Evolutionary conservation across 2,329 filamentous ascomycete genomes (phyloP).

Genomic region (Blastomyces gilchristii): DNA sequence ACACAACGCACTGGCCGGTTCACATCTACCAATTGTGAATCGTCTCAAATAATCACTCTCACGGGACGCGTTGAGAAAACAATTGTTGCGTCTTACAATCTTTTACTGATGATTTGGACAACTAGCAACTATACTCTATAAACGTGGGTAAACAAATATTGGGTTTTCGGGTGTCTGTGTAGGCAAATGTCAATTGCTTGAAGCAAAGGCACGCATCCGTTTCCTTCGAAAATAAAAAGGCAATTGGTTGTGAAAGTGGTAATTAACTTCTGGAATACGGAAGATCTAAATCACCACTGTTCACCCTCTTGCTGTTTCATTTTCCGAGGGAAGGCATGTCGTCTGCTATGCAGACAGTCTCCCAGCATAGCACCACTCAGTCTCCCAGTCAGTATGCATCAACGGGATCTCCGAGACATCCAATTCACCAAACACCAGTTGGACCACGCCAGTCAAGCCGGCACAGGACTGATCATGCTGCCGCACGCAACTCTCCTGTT

Average conservation of each 20-base stretch:
- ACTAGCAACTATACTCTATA: background rate
- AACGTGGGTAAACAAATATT: background rate
- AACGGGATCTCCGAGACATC: constrained; percentile 40
- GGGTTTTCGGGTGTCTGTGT: background rate
- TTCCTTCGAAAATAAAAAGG: background rate
- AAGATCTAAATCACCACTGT: background rate
- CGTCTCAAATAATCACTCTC: background rate
- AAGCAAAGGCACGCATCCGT: background rate
- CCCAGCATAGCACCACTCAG: constrained; percentile 44
- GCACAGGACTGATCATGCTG: constrained; percentile 15
- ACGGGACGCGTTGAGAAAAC: background rate
- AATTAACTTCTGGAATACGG: constrained; percentile 16
- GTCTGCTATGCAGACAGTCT: constrained; percentile 53
- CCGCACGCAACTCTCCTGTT: constrained; percentile 17
- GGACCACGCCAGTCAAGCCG: constrained; percentile 18
- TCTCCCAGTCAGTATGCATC: constrained; percentile 36
- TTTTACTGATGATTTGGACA: constrained; percentile 1
- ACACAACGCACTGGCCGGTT: background rate
- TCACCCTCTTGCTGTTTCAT: constrained; percentile 14
- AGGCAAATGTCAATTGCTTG: constrained; percentile 3
- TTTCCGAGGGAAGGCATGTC: constrained; percentile 43
- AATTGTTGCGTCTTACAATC: background rate
- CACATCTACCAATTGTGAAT: background rate
- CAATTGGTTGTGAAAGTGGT: constrained; percentile 1
- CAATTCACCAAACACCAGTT: constrained; percentile 44